Evolutionary conservation across 2,329 filamentous ascomycete species (phyloP).

Genomic region (Penicillium occitanis): DNA sequence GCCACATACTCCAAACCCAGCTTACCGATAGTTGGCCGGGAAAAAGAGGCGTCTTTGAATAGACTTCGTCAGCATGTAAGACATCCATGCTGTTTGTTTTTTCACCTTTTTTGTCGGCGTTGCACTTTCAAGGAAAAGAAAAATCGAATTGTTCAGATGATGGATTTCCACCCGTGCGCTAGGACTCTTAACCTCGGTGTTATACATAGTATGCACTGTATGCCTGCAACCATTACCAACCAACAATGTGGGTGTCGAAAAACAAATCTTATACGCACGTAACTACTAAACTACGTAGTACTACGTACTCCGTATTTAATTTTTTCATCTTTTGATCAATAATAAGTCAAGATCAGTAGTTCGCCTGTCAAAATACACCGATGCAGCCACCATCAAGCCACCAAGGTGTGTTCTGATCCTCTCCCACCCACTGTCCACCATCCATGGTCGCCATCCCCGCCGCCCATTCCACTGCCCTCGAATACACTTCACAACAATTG

Average conservation of each 20-base stretch:
- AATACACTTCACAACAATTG: background rate
- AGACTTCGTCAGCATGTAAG: background rate
- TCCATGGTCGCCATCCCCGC: background rate
- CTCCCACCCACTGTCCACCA: background rate
- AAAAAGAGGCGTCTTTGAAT: background rate
- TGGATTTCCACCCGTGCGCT: background rate
- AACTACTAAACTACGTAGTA: background rate
- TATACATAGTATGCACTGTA: background rate
- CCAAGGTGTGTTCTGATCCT: conserved; percentile 8
- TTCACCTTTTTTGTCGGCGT: background rate
- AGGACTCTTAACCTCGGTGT: background rate
- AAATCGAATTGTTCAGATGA: conserved; percentile 5
- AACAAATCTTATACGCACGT: background rate
- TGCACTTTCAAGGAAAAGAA: background rate
- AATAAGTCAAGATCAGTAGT: conserved; percentile 6
- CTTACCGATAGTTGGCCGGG: background rate
- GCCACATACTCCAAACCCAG: background rate
- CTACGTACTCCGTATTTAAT: background rate
- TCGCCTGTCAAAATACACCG: conserved; percentile 17
- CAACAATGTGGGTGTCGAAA: background rate
- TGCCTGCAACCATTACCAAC: background rate
- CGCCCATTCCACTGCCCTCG: background rate
- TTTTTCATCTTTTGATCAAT: background rate
- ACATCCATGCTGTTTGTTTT: background rate
- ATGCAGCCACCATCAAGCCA: conserved; percentile 20